Conservation (phyloP, 2,329 filamentous ascomycete genomes). For the Lecanoromycetidae sp. region DNA sequence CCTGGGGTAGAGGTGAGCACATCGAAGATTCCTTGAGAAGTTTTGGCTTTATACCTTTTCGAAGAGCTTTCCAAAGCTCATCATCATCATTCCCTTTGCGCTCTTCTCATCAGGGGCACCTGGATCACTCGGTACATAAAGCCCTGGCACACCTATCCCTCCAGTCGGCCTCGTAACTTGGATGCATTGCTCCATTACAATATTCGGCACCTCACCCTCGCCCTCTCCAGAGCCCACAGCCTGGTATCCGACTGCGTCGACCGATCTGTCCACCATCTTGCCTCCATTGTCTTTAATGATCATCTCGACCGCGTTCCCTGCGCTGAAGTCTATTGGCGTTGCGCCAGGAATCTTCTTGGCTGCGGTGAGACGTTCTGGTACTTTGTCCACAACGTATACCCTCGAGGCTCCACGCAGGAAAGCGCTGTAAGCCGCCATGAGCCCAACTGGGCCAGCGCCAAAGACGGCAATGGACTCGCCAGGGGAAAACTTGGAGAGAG, state of each 20-base stretch:
- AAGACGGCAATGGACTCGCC: constrained; percentile 52
- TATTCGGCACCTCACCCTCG: constrained; percentile 51
- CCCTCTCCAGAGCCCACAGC: constrained; percentile 44
- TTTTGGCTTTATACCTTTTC: constrained; percentile 42
- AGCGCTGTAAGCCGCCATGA: constrained; percentile 55
- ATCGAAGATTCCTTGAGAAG: neutral
- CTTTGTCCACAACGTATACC: constrained; percentile 52
- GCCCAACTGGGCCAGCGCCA: constrained; percentile 51
- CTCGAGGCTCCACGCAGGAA: constrained; percentile 47
- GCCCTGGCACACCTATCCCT: constrained; percentile 48
- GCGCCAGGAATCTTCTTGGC: constrained; percentile 49
- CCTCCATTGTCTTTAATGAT: constrained; percentile 48
- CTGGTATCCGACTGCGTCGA: constrained; percentile 57
- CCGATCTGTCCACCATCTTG: constrained; percentile 50
- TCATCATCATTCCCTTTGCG: constrained; percentile 50
- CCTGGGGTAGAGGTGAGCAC: constrained; percentile 28
- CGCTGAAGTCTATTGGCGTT: constrained; percentile 48
- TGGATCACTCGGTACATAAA: constrained; percentile 40
- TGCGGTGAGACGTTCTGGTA: constrained; percentile 45
- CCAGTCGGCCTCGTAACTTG: constrained; percentile 49
- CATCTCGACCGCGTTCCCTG: constrained; percentile 47
- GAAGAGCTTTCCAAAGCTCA: constrained; percentile 56
- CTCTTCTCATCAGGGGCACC: constrained; percentile 50
- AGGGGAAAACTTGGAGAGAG: constrained; percentile 28
- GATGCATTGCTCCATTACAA: constrained; percentile 53